Evolutionary conservation across 257 asterid species (phyloP).

Genomic region (Ocimum tenuiflorum): DNA sequence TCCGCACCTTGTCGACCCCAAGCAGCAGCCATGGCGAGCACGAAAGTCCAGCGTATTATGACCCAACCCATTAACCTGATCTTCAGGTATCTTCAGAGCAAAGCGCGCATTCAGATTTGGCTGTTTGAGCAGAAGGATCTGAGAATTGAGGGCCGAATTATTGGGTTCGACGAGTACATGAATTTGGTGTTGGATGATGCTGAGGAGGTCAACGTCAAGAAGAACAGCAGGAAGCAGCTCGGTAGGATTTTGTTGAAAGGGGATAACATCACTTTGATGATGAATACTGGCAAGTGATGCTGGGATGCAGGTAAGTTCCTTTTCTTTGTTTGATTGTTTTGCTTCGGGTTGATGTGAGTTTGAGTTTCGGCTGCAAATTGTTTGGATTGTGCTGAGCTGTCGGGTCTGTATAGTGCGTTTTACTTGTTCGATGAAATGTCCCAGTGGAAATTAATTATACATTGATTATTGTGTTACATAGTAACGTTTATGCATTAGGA

Average conservation of each 20-base stretch:
- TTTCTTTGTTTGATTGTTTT: background rate
- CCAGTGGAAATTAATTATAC: constrained; percentile 1
- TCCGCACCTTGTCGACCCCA: constrained; percentile 3
- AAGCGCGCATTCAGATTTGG: constrained; percentile 65
- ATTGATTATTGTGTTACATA: background rate
- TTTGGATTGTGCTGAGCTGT: background rate
- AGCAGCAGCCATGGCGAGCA: constrained; percentile 54
- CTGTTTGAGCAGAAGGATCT: constrained; percentile 66
- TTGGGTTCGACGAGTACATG: constrained; percentile 62
- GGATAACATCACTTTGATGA: constrained; percentile 60
- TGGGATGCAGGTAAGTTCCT: constrained; percentile 16
- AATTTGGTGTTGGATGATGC: constrained; percentile 57
- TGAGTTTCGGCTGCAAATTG: background rate
- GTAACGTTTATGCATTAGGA: background rate
- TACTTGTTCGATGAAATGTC: constrained; percentile 22
- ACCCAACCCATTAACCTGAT: constrained; percentile 56
- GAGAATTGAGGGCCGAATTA: constrained; percentile 56
- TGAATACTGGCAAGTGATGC: constrained; percentile 46
- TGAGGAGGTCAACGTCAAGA: constrained; percentile 47
- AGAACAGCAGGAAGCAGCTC: constrained; percentile 43
- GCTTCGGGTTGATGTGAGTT: background rate
- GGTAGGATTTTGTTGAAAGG: constrained; percentile 60
- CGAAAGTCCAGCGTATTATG: constrained; percentile 49
- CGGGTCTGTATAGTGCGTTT: background rate
- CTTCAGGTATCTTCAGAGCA: constrained; percentile 65